A percentile compares a stretch with the other conserved stretches of the same genome.
Evolutionary conservation across 495 filamentous ascomycete genomes (phyloP).

Genomic region (Xylaria scruposa): DNA sequence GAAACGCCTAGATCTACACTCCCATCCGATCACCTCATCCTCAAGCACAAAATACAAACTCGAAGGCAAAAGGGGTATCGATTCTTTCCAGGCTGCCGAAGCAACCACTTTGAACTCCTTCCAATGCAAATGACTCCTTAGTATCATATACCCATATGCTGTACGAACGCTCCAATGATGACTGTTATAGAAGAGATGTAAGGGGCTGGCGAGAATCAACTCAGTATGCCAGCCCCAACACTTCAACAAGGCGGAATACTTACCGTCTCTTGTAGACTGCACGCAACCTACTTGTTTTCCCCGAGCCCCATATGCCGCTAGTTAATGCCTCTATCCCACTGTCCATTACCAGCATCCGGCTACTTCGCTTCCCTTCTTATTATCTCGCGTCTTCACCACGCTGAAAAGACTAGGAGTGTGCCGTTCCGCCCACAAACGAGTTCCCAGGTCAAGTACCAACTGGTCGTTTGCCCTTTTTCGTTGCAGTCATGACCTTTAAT

Average conservation of each 20-base stretch:
- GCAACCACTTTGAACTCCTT: conserved; percentile 20
- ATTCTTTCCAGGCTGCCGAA: conserved; percentile 16
- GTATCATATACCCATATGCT: conserved; percentile 17
- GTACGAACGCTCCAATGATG: conserved; percentile 9
- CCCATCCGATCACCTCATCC: background rate
- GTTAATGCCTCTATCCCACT: background rate
- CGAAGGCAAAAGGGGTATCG: conserved; percentile 25
- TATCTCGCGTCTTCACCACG: conserved; percentile 35
- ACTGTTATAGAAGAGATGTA: background rate
- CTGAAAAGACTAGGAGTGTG: conserved; percentile 14
- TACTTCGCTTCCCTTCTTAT: conserved; percentile 15
- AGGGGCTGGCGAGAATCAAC: background rate
- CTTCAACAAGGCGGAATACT: background rate
- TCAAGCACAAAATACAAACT: background rate
- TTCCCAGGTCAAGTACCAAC: conserved; percentile 28
- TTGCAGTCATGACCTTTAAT: conserved; percentile 64
- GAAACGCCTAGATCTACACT: conserved; percentile 17
- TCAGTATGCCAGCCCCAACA: background rate
- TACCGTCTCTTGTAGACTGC: background rate
- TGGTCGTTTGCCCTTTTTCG: conserved; percentile 52
- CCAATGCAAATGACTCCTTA: conserved; percentile 22
- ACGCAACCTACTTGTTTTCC: background rate
- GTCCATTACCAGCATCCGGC: background rate
- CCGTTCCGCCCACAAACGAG: background rate
- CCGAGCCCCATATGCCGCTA: background rate